Percentiles rank a stretch among this genome's conserved stretches.
Evolutionary conservation across 139 green algal genomes (phyloP).

Genomic region (Tetradesmus lagerheimii): DNA sequence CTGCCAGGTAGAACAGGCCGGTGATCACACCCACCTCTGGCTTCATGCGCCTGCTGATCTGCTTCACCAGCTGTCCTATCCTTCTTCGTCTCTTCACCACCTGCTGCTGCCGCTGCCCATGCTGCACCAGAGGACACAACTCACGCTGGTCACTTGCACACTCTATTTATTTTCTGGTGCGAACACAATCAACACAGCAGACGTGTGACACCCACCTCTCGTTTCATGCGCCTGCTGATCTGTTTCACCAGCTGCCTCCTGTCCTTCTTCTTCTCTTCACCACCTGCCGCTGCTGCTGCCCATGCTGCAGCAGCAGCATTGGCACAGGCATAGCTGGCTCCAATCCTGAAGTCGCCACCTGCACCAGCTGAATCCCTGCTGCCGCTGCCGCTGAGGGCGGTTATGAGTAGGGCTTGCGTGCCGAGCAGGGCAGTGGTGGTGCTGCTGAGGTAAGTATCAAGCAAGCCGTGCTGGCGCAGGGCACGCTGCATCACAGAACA

Average conservation of each 20-base stretch:
- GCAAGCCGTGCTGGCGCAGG: not conserved
- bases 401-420: not conserved
- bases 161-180: no score
- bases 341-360: not conserved
- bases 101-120: not conserved
- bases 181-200: no score
- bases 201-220: not conserved
- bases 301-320: not conserved
- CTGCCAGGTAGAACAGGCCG: constrained; percentile 7
- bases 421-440: constrained; percentile 16
- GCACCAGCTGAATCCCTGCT: not conserved
- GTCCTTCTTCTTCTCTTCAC: not conserved
- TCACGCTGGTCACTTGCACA: no score
- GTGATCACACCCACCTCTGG: constrained; percentile 20
- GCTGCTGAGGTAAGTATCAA: not conserved
- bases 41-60: constrained; percentile 30
- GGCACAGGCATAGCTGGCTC: not conserved
- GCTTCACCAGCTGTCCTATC: not conserved
- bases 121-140: not conserved
- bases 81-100: not conserved
- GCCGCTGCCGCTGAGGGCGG: not conserved
- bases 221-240: constrained; percentile 28
- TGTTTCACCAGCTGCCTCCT: not conserved
- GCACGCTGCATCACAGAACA: not conserved
- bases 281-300: not conserved